Base-by-base conservation (phyloP, 805 yeast genomes). In the Groenewaldozyma salmanticensis region DNA sequence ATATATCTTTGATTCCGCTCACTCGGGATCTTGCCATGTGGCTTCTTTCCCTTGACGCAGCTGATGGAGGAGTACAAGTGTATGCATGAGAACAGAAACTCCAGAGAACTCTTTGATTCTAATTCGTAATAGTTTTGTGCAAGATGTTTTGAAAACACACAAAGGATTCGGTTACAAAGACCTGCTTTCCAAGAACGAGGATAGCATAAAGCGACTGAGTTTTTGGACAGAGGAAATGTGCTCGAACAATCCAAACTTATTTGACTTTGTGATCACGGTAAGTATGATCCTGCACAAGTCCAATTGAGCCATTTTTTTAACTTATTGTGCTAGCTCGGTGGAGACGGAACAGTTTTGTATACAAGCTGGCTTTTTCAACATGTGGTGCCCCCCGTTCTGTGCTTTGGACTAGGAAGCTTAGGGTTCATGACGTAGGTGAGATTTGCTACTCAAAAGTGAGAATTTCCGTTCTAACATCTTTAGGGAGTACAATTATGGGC, bases 321-420 rank as follows among this genome's bases (percentile, higher is more conserved):
- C n/a, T n/a, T n/a, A n/a, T n/a, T n/a, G n/a, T n/a, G n/a, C n/a
- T 64, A 29, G 0, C 67, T 92, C 5, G 98, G 98, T 19, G 98
- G 98, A 15, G 98, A 92, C 57, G 97, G 98, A 5, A 92, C 98
- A 0, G 95, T 90, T 37, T 65, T 90, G 6, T 81, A 81, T 53
- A 90, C 90, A 0, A 86, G 95, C 2, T 80, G 92, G 42, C 66
- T 87, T 32, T 92, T 92, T 61, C 94, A 83, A 62, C 66, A 72
- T 43, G 72, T 74, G 37, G 96, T 88, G 1, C 98, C 98, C 1
- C 98, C 98, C 0, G 84, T 90, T 2, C 68, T 92, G 49, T 76
- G 94, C 16, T 90, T 87, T 60, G 75, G 94, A 0, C 66, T 92
- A 51, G 98, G 98, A 0, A 83, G 95, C 0, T 66, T 92, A 19